Base-by-base conservation (phyloP, 179 eudicot genomes). In the Silene coronaria region DNA sequence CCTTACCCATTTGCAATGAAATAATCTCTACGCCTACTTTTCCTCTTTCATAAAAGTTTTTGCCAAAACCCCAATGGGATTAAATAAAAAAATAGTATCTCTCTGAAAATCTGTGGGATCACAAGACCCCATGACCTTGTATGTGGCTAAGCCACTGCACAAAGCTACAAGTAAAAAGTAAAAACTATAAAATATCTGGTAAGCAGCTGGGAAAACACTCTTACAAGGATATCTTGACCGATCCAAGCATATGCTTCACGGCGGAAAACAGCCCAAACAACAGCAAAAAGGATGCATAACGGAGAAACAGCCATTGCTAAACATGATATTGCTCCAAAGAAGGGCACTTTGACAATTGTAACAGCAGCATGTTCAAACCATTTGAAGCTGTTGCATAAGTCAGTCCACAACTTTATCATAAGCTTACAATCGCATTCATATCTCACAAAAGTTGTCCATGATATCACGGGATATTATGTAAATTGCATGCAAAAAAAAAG, bases 211-310 rank as follows among this genome's bases (percentile, higher is more conserved):
- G 74, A 74, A 74, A 11, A 26, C 24, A 30, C 73, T 28, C 99
- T 88, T 86, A 95, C 99, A 80, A 95, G 99, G 81, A 95, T 88
- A 82, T 95, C 97, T 88, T 95, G 99, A 78, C 99, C 99, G 26
- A 92, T 92, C 99, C 97, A 95, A 76, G 97, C 99, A 81, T 77
- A 86, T 62, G 88, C 81, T 74, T 72, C 78, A 59, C 83, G 89
- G 48, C 97, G 97, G 70, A 72, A 86, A 80, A 89, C 88, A 38
- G 97, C 99, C 99, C 99, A 95, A 74, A 91, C 80, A 78, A 87
- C 90, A 77, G 93, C 88, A 82, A 92, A 89, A 14, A 86, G 83
- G 72, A 93, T 84, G 86, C 99, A 95, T 91, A 91, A 91, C 57
- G 97, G 97, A 80, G 91, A 86, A 77, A 95, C 87, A 57, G 87